Conservation (phyloP, 2,329 filamentous ascomycete species). For the Neofusicoccum kwambonambiense region DNA sequence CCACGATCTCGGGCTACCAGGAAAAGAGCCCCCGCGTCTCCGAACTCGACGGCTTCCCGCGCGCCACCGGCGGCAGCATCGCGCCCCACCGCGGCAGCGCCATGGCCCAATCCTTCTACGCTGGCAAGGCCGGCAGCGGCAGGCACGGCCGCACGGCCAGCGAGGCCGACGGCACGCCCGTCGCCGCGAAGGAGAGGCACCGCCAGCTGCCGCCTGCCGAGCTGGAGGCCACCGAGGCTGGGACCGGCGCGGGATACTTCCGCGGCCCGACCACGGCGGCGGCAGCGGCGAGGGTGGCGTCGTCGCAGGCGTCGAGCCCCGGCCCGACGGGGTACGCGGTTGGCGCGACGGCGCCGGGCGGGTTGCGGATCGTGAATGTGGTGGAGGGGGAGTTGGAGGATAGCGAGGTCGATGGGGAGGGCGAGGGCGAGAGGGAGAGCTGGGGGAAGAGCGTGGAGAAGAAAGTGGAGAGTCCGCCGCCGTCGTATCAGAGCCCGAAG, state of each 20-base stretch:
- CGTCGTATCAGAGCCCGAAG: not conserved
- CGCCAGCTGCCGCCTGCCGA: not conserved
- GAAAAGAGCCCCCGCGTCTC: not conserved
- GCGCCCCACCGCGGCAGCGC: not conserved
- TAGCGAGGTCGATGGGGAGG: not conserved
- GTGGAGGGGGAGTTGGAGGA: not conserved
- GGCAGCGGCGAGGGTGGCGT: not conserved
- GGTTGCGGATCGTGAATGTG: not conserved
- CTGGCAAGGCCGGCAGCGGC: not conserved
- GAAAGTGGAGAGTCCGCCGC: not conserved
- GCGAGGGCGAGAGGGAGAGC: not conserved
- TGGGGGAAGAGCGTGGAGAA: not conserved
- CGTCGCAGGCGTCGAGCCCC: not conserved
- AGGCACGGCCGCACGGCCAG: not conserved
- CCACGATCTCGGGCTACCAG: not conserved
- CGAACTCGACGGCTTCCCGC: slow-evolving; percentile 12
- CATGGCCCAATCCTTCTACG: not conserved
- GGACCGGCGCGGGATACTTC: not conserved
- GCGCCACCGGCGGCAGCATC: slow-evolving; percentile 3
- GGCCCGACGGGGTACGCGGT: not conserved
- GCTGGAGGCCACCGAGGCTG: not conserved
- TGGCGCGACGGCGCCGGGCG: not conserved
- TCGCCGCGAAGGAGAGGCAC: not conserved
- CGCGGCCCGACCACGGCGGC: not conserved
- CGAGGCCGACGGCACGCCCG: not conserved